These are phyloP conservation scores for Strobilomyces dryophilus DNA, from an alignment of 768 basidiomycete species.

Conservation along the genomic window DNA sequence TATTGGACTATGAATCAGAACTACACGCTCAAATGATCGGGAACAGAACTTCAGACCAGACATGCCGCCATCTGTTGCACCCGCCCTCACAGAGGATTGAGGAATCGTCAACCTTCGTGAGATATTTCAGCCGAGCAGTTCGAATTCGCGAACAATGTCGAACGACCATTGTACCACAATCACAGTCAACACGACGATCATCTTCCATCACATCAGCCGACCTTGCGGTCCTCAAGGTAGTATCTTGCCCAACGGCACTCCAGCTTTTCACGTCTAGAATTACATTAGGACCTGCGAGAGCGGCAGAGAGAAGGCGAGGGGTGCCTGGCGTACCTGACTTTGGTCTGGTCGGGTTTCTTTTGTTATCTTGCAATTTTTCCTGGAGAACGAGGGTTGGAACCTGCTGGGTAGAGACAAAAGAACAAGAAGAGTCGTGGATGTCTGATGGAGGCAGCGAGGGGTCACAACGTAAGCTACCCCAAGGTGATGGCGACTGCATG, in stretches of 20 bases:
- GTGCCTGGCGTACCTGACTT: constrained; percentile 49
- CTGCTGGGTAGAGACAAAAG: constrained; percentile 23
- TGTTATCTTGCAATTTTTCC: constrained; percentile 22
- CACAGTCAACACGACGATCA: constrained; percentile 54
- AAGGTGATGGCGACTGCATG: constrained; percentile 23
- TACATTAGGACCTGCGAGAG: background rate
- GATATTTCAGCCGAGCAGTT: background rate
- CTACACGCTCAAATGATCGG: background rate
- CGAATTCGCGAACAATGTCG: background rate
- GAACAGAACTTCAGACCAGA: constrained; percentile 49
- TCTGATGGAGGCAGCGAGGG: constrained; percentile 29
- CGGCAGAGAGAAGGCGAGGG: constrained; percentile 14
- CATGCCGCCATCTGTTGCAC: constrained; percentile 73
- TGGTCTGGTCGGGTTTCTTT: constrained; percentile 8
- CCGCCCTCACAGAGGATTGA: constrained; percentile 63
- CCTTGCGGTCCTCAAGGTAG: constrained; percentile 2
- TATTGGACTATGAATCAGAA: background rate
- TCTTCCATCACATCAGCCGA: constrained; percentile 14
- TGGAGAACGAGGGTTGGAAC: constrained; percentile 40
- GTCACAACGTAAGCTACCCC: constrained; percentile 4
- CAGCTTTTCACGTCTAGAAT: constrained; percentile 33
- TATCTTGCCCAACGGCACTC: constrained; percentile 8
- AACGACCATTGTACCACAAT: constrained; percentile 58
- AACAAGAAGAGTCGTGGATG: constrained; percentile 12
- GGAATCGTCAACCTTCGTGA: constrained; percentile 50